Percentiles rank a stretch among this genome's conserved stretches.
Evolutionary conservation across 139 green algal species (phyloP).

Genomic region (Chlorella ohadii): DNA sequence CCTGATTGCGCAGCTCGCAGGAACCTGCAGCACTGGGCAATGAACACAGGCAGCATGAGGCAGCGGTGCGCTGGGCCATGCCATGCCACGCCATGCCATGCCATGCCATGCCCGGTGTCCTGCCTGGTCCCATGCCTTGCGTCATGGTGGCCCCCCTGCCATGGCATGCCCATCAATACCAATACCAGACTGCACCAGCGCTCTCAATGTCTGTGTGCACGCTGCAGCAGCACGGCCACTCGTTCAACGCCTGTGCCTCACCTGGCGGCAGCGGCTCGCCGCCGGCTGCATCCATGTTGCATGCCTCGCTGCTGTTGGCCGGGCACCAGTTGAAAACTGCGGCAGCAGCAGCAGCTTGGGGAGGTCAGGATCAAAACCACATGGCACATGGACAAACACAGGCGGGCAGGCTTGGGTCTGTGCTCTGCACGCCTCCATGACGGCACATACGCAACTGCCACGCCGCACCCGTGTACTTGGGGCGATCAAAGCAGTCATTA

Average conservation of each 20-base stretch:
- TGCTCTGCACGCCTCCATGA: background rate
- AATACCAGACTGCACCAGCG: no score
- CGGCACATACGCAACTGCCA: background rate
- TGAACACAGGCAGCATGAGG: background rate
- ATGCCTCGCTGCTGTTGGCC: background rate
- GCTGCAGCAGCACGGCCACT: no score
- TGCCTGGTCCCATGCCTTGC: no score
- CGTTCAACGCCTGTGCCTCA: background rate
- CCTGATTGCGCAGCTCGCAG: background rate
- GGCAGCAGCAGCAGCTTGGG: no score
- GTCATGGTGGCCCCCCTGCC: no score
- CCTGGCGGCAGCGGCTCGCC: background rate
- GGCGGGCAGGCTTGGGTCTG: no score
- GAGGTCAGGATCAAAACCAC: no score
- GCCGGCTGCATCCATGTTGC: background rate
- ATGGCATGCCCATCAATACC: no score
- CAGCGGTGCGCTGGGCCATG: background rate
- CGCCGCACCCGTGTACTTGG: background rate
- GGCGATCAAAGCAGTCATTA: background rate
- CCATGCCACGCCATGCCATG: no score
- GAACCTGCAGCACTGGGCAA: background rate
- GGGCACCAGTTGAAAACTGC: conserved; percentile 7
- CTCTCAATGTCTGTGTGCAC: no score
- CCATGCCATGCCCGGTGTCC: no score
- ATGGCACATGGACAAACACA: no score